Evolutionary conservation across 768 basidiomycete species (phyloP), one percentile per base, ranked within the genome.

Genomic region (Jaapia argillacea): DNA sequence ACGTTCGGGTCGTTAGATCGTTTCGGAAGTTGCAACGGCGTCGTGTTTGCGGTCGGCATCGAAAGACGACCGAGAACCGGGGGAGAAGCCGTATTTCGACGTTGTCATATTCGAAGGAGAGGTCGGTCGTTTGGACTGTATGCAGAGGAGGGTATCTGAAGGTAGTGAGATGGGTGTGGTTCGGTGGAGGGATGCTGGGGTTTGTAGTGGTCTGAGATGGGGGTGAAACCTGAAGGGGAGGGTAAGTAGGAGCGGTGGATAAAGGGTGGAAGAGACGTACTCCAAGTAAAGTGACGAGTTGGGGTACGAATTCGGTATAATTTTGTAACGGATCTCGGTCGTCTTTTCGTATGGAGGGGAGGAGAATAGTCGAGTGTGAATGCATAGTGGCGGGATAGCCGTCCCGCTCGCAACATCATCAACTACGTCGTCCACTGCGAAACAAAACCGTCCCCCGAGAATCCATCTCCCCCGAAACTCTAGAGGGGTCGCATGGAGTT

Each of bases 321-420:
- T 94, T 69, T 97, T 93, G 2, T 96, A 64, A 54, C 90, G 83
- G 0, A 77, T 80, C 28, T 68, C 59, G 24, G 45, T 24, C 14
- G 50, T 40, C 5, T 48, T 42, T 10, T 42, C 48, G 4, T 48
- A 49, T 2, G 52, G 52, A 59, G n/a, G 27, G 22, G 41, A 48
- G 23, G 62, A 69, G 43, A 89, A 77, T 4, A 92, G 53, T 36
- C 72, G 60, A 4, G 71, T 67, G 1, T 97, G 68, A 44, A 94
- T 62, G 49, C 77, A 87, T 6, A 88, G 61, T 0, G 83, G 80
- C 1, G 94, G 94, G 0, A 96, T 62, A 1, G 84, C 86, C 0
- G 94, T 97, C 16, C 94, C 94, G 58, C 94, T 97, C 1, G 94
- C 94, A 41, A 96, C 60, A 92, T 97, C 43, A 3, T 28, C 16